Evolutionary conservation across 2,329 filamentous ascomycete species (phyloP).

Genomic region (Colletotrichum horii): DNA sequence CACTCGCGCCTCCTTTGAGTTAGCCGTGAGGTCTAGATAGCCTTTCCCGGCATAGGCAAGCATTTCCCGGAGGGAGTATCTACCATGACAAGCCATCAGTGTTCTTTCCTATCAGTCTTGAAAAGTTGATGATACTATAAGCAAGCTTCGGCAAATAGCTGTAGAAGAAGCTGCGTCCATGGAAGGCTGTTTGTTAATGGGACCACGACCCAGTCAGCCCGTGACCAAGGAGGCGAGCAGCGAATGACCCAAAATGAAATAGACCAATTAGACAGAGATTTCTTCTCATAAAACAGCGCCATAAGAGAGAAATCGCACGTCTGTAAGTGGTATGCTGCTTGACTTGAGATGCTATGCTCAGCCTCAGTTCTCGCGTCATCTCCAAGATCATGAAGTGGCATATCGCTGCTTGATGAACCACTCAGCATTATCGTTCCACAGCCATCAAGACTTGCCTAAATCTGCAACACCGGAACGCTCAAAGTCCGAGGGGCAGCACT

Average conservation of each 20-base stretch:
- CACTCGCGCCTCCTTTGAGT: neutral
- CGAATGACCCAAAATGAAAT: neutral
- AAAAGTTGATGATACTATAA: neutral
- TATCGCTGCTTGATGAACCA: neutral
- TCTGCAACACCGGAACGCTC: neutral
- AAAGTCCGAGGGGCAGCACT: neutral
- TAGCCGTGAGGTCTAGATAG: neutral
- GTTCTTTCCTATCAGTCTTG: neutral
- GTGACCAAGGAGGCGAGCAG: neutral
- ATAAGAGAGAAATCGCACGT: neutral
- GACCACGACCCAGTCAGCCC: neutral
- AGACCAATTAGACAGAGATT: neutral
- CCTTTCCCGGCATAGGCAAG: neutral
- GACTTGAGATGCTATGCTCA: neutral
- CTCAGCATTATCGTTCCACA: neutral
- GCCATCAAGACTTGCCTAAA: neutral
- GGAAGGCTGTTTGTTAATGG: neutral
- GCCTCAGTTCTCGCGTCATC: accelerated
- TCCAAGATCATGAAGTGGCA: neutral
- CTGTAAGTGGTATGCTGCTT: neutral
- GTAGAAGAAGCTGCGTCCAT: neutral
- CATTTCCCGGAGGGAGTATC: neutral
- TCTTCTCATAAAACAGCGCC: neutral
- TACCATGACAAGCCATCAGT: neutral
- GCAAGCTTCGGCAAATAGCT: neutral